phyloP scores from a whole-genome alignment of 2,329 filamentous ascomycete species.

The Cladobotryum protrusum region DNA sequence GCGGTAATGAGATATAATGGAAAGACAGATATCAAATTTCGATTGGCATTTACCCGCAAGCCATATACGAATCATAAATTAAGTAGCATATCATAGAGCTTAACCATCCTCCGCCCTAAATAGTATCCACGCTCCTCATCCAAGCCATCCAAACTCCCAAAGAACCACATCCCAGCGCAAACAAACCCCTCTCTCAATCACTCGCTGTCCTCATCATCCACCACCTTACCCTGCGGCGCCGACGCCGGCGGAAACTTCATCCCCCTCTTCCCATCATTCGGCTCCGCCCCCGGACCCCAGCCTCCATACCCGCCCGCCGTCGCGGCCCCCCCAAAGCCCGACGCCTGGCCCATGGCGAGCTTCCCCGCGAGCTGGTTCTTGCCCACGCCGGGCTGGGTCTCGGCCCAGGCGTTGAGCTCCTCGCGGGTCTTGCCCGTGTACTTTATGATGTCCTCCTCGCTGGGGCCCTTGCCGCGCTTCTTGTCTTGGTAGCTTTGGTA shows the following conservation, averaged over 20 bases:
- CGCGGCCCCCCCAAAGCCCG: conserved; percentile 25
- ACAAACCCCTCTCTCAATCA: neutral
- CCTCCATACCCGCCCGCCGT: conserved; percentile 27
- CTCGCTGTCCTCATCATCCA: conserved; percentile 4
- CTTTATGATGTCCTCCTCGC: conserved; percentile 34
- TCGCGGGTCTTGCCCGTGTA: conserved; percentile 35
- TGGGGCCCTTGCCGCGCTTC: conserved; percentile 25
- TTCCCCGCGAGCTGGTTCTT: conserved; percentile 34
- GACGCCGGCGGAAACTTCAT: conserved; percentile 31
- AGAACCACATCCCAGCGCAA: neutral
- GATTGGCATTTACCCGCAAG: too few relatives aligned
- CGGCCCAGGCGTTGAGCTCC: conserved; percentile 32
- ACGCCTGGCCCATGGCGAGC: conserved; percentile 22
- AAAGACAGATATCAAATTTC: too few relatives aligned
- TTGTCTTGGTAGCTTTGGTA: conserved; percentile 27
- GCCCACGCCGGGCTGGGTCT: conserved; percentile 32
- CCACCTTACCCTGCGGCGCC: neutral
- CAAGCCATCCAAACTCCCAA: neutral
- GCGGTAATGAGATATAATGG: too few relatives aligned
- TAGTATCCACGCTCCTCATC: neutral
- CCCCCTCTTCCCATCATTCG: conserved; percentile 21
- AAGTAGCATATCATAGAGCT: too few relatives aligned
- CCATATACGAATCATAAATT: too few relatives aligned
- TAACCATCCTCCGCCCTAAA: too few relatives aligned
- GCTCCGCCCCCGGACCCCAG: conserved; percentile 26